Percentiles rank a stretch among this genome's conserved stretches.
These are phyloP conservation scores for Fusarium phyllophilum DNA, from an alignment of 2,329 filamentous ascomycete genomes.

Conservation along the genomic window DNA sequence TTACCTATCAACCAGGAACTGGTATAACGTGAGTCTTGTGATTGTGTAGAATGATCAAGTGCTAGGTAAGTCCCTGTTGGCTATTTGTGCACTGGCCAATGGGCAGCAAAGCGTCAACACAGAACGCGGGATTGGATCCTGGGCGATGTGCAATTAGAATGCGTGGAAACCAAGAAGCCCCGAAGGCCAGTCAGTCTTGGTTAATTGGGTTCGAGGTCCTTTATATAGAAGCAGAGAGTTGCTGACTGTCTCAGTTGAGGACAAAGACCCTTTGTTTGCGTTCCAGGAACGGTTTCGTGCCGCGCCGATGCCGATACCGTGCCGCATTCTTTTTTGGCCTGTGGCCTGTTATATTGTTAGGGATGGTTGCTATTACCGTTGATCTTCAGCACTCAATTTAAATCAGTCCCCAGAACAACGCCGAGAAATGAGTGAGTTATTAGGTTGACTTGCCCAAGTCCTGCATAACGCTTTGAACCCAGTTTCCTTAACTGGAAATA, in stretches of 20 bases:
- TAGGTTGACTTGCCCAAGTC: constrained; percentile 9
- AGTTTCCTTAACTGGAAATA: constrained; percentile 40
- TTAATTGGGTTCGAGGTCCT: neutral
- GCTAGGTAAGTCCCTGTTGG: constrained; percentile 13
- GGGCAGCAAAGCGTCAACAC: constrained; percentile 20
- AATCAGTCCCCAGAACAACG: constrained; percentile 26
- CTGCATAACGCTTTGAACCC: constrained; percentile 34
- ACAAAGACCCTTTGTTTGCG: neutral
- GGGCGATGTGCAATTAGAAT: constrained; percentile 18
- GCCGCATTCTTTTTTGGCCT: neutral
- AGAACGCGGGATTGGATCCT: constrained; percentile 28
- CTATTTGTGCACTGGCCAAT: constrained; percentile 17
- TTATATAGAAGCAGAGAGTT: neutral
- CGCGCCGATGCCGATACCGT: neutral
- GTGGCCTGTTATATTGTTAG: neutral
- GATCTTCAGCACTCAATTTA: constrained; percentile 35
- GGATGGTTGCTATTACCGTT: constrained; percentile 1
- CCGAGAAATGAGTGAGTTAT: constrained; percentile 26
- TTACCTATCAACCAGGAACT: neutral
- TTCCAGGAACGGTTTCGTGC: constrained; percentile 4
- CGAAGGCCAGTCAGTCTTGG: neutral
- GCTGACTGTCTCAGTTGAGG: neutral
- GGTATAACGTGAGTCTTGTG: neutral
- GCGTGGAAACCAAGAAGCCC: neutral
- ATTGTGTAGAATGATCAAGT: neutral